Evolutionary conservation across 2,329 filamentous ascomycete species (phyloP).

Genomic region (Cryphonectria parasitica): DNA sequence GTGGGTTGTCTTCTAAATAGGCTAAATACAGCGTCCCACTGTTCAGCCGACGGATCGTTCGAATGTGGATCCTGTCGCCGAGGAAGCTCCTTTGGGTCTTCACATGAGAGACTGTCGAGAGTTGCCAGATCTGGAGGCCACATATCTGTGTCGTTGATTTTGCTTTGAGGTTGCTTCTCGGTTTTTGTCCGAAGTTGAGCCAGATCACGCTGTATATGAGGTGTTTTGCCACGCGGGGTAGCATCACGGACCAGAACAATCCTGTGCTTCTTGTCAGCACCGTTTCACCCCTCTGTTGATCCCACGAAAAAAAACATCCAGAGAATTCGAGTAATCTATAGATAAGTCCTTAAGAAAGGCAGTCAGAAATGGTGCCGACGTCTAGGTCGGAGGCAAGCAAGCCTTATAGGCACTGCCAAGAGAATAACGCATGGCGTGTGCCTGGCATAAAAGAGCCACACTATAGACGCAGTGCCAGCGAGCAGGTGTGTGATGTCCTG

Average conservation of each 20-base stretch:
- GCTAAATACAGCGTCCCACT: constrained; percentile 24
- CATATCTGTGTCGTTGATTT: constrained; percentile 3
- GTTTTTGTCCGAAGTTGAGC: neutral
- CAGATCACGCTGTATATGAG: neutral
- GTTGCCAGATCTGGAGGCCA: neutral
- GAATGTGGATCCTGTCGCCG: constrained; percentile 35
- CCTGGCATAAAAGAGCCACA: neutral
- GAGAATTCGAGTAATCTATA: neutral
- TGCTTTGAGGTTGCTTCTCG: neutral
- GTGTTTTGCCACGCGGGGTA: neutral
- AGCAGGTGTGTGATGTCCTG: constrained; percentile 10
- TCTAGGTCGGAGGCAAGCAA: neutral
- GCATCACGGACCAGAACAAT: neutral
- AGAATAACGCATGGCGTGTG: neutral
- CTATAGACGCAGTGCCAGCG: constrained; percentile 12
- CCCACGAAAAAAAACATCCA: neutral
- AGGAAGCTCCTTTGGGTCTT: constrained; percentile 14
- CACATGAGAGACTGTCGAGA: neutral
- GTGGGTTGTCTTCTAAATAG: constrained; percentile 24
- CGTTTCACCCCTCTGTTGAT: neutral
- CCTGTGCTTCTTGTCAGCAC: neutral
- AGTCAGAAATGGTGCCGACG: neutral
- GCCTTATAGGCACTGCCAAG: neutral
- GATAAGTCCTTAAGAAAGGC: neutral
- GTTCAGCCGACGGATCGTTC: constrained; percentile 7